Base-by-base conservation (phyloP, 768 basidiomycete species). In the Jaapia argillacea region DNA sequence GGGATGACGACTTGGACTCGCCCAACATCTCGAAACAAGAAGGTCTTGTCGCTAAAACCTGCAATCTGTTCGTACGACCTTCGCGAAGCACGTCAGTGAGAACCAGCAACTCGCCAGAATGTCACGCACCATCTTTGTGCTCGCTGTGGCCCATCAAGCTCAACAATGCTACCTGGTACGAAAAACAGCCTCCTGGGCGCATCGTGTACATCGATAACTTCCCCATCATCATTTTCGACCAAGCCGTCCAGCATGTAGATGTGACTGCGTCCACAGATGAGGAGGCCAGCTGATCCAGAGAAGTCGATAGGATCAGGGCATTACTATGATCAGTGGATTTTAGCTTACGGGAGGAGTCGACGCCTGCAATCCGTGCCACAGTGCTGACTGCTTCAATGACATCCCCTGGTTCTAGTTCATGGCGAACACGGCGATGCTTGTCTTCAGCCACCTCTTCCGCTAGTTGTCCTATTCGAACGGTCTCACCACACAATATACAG, bases 11-110 rank as follows among this genome's bases (percentile, higher is more conserved):
- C 10, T 33, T 33, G 28, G 28, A 33, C 28, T 10, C 16, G 21
- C 86, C 80, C 91, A 12, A 94, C 88, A 54, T 94, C 90, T 20
- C 89, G 77, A 62, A 97, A 94, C 16, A 96, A 63, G 64, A 89
- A 94, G 1, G 79, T 79, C 44, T 87, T 79, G 59, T 87, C 81
- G 44, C 86, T 83, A 54, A 75, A 85, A 13, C 77, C 78, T 18
- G 78, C 71, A 27, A 97, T 70, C 56, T 92, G 85, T 13, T 77
- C 74, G 51, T 88, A 86, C 1, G 77, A 60, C 90, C 90, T 92
- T 45, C 22, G 13, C 45, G 7, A 13, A 36, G 43, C 7, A 44
- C 13, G 28, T 33, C 10, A 33, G 10, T 16, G 28, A 33, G 28
- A 33, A 33, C 28, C 28, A 16, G 16, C 10, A 10, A 33, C 16